Evolutionary conservation across 352 stramenopile species (phyloP).

Genomic region (Blastocystis sp.): DNA sequence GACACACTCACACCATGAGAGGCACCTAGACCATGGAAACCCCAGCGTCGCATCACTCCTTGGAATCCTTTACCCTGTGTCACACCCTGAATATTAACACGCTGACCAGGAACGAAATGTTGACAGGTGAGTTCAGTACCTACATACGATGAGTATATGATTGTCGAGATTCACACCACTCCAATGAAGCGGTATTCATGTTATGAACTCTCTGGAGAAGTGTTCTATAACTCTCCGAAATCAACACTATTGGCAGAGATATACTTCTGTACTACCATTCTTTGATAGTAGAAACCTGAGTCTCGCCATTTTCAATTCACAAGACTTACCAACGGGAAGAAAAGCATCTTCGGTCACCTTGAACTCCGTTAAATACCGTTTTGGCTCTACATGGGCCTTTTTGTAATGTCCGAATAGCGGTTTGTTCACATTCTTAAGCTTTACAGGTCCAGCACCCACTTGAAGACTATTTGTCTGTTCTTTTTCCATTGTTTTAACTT

Average conservation of each 20-base stretch:
- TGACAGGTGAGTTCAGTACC: slow-evolving; percentile 84
- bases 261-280: slow-evolving; percentile 36
- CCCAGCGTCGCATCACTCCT: slow-evolving; percentile 95
- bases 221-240: neutral
- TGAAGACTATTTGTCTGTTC: slow-evolving; percentile 83
- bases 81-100: slow-evolving; percentile 88
- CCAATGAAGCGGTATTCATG: too few relatives aligned
- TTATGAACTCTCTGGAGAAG: too few relatives aligned
- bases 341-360: slow-evolving; percentile 77
- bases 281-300: slow-evolving; percentile 5
- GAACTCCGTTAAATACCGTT: slow-evolving; percentile 89
- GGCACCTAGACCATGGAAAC: slow-evolving; percentile 87
- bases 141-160: slow-evolving; percentile 68
- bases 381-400: slow-evolving; percentile 81
- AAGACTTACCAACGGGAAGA: slow-evolving; percentile 61
- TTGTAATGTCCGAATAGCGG: slow-evolving; percentile 77
- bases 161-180: slow-evolving; percentile 69
- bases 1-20: slow-evolving; percentile 94
- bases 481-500: slow-evolving; percentile 81
- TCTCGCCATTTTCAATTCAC: neutral
- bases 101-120: slow-evolving; percentile 95
- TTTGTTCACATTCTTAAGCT: slow-evolving; percentile 87
- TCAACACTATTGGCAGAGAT: slow-evolving; percentile 2
- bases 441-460: slow-evolving; percentile 87
- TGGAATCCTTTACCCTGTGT: slow-evolving; percentile 82